Conservation (phyloP, 345 rosid genomes). For the Ceriops decandra region DNA sequence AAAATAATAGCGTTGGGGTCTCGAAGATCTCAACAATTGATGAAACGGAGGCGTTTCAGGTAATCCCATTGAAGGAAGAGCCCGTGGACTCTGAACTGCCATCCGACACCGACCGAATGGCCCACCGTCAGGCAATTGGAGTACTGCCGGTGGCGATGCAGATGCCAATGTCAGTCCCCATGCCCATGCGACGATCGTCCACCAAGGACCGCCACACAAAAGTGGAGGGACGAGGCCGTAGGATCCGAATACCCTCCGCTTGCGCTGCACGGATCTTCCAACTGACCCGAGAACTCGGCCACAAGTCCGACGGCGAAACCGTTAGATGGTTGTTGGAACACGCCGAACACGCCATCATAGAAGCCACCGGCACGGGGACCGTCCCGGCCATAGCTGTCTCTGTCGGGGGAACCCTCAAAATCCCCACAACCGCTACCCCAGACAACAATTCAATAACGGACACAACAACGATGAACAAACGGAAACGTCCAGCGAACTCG, state of each 20-base stretch:
- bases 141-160: slow-evolving; percentile 28
- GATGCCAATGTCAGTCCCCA: slow-evolving; percentile 13
- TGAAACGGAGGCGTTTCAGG: slow-evolving; percentile 24
- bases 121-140: slow-evolving; percentile 14
- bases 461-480: slow-evolving; percentile 15
- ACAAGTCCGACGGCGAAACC: slow-evolving; percentile 51
- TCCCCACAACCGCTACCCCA: slow-evolving; percentile 24
- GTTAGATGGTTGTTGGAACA: slow-evolving; percentile 51
- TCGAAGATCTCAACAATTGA: slow-evolving; percentile 19
- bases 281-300: slow-evolving; percentile 44
- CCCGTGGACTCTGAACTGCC: slow-evolving; percentile 28
- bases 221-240: slow-evolving; percentile 55
- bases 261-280: slow-evolving; percentile 53
- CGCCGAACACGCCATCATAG: slow-evolving; percentile 42
- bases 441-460: slow-evolving; percentile 5
- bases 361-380: slow-evolving; percentile 46
- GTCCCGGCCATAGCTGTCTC: slow-evolving; percentile 46
- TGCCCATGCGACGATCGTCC: slow-evolving; percentile 32
- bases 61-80: slow-evolving; percentile 39
- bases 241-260: slow-evolving; percentile 56
- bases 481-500: slow-evolving; percentile 32
- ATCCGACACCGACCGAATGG: slow-evolving; percentile 20
- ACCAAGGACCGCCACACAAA: slow-evolving; percentile 57
- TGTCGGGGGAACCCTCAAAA: slow-evolving; percentile 41
- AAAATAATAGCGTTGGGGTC: neutral